Evolutionary conservation across 352 stramenopile species (phyloP).

Genomic region (Globisporangium carolinianum): DNA sequence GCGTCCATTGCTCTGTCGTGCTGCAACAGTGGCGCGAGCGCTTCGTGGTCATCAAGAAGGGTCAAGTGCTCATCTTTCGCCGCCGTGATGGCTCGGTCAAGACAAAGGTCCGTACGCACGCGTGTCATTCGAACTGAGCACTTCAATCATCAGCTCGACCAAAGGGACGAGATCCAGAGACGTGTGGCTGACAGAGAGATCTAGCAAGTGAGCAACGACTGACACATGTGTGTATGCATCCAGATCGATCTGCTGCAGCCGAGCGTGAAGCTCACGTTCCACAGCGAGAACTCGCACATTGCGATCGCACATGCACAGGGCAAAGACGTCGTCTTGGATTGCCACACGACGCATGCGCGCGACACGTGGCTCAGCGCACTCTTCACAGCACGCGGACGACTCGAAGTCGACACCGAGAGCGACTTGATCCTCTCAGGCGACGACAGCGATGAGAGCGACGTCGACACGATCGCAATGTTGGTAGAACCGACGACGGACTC

Average conservation of each 20-base stretch:
- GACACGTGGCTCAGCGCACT: constrained; percentile 62
- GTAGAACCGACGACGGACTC: too few species aligned
- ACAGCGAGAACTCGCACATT: constrained; percentile 48
- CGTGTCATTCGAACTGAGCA: too few species aligned
- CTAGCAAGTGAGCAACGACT: too few species aligned
- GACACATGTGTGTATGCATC: not conserved
- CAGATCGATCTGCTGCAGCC: constrained; percentile 57
- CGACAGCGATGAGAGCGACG: constrained; percentile 23
- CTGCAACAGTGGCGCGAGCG: constrained; percentile 51
- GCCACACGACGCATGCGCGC: constrained; percentile 30
- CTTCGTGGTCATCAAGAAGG: constrained; percentile 43
- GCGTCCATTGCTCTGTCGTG: not conserved
- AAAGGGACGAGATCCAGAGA: too few species aligned
- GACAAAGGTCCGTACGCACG: constrained; percentile 26
- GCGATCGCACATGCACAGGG: constrained; percentile 31
- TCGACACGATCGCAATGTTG: not conserved
- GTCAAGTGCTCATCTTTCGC: constrained; percentile 41
- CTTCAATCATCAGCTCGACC: too few species aligned
- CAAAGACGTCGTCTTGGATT: constrained; percentile 43
- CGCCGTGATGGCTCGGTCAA: constrained; percentile 46
- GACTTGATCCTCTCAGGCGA: constrained; percentile 35
- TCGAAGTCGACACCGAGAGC: constrained; percentile 31
- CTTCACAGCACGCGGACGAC: constrained; percentile 35
- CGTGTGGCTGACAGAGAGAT: too few species aligned
- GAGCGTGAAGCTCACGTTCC: constrained; percentile 52